Base-by-base conservation (phyloP, 257 asterid genomes). In the Buddleja alternifolia region DNA sequence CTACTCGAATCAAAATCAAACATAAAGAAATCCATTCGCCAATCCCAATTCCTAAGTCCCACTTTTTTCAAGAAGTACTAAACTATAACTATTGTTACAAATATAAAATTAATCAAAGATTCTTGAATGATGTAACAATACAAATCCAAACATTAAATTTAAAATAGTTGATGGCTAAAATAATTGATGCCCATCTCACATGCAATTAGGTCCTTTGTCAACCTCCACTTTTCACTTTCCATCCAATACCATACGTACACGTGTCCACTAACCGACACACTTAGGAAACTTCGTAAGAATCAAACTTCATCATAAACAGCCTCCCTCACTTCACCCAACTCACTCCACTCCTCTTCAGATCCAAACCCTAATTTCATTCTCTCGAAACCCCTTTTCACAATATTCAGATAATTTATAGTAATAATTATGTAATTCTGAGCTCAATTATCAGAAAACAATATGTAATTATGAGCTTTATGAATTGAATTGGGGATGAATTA, bases 401-500 rank as follows among this genome's bases (percentile, higher is more conserved):
- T 15, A 25, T 8, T 12, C n/a, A n/a, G n/a, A n/a, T n/a, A n/a
- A n/a, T n/a, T n/a, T n/a, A n/a, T n/a, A n/a, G n/a, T n/a, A n/a
- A n/a, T n/a, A n/a, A n/a, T n/a, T n/a, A n/a, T n/a, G n/a, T n/a
- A n/a, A n/a, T n/a, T n/a, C n/a, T n/a, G n/a, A n/a, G n/a, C n/a
- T n/a, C n/a, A n/a, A n/a, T n/a, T n/a, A n/a, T n/a, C n/a, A n/a
- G n/a, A n/a, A n/a, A n/a, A n/a, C n/a, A n/a, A n/a, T n/a, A 78
- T 78, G 80, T 78, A 66, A 67, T 57, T 59, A 37, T 10, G 23
- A 6, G 15, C 17, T 57, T 19, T 62, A 74, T 81, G 82, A 67
- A 42, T 32, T 78, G 65, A 63, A 34, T 71, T 59, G 46, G 32
- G 42, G 73, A 84, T 81, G 79, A 77, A 70, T 45, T 54, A 52